These are phyloP conservation scores for Penicillium sumatraense DNA, from an alignment of 2,329 filamentous ascomycete species.

Conservation along the genomic window DNA sequence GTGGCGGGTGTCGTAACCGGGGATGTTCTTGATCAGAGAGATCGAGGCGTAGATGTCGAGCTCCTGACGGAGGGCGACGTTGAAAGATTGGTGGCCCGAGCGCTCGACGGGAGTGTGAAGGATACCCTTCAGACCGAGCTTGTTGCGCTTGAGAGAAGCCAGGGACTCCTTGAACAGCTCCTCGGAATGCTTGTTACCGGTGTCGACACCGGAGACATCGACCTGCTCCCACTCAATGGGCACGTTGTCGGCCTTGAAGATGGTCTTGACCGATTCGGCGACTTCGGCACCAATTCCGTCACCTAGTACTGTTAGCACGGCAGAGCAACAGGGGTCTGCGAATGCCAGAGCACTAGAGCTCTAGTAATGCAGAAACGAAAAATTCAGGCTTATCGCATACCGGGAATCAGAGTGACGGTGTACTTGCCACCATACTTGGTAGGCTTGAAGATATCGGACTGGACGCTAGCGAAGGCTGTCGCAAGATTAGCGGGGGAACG, in stretches of 20 bases:
- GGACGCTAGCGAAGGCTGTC: constrained; percentile 74
- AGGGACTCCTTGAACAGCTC: constrained; percentile 95
- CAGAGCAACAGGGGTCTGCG: constrained; percentile 14
- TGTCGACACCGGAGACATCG: constrained; percentile 88
- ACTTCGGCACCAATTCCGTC: constrained; percentile 99
- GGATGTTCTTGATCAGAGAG: constrained; percentile 99
- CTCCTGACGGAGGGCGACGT: constrained; percentile 97
- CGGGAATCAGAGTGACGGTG: constrained; percentile 97
- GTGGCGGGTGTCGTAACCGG: constrained; percentile 96
- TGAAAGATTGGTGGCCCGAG: constrained; percentile 98
- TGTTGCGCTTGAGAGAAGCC: constrained; percentile 95
- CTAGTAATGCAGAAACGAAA: too few species aligned
- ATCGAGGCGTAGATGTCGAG: constrained; percentile 99
- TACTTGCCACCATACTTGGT: constrained; percentile 99
- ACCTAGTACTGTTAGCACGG: too few species aligned
- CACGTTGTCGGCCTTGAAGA: constrained; percentile 99
- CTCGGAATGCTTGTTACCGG: constrained; percentile 84
- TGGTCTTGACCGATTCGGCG: constrained; percentile 95
- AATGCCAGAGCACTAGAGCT: background rate
- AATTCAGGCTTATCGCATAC: constrained; percentile 58
- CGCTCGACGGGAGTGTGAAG: constrained; percentile 96
- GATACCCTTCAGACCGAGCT: constrained; percentile 98
- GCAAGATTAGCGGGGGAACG: constrained; percentile 22
- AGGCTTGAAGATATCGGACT: constrained; percentile 97
- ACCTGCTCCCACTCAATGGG: constrained; percentile 99